These are phyloP conservation scores for Cryptosporidium xiaoi DNA, from an alignment of 169 alveolate genomes.

Conservation along the genomic window DNA sequence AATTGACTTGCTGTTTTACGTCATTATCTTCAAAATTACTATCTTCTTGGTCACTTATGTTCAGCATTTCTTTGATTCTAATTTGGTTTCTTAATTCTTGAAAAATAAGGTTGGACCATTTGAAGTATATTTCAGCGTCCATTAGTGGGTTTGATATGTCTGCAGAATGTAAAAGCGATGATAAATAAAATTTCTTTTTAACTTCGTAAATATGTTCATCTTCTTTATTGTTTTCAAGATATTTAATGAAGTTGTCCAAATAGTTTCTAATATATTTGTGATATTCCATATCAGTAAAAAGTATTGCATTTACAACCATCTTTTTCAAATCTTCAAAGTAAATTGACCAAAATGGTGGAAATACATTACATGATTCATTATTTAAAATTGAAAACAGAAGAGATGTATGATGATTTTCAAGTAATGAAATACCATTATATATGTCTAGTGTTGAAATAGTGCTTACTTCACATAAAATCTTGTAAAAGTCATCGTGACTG, in stretches of 20 bases:
- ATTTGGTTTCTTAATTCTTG: conserved; percentile 34
- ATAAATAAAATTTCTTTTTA: conserved; percentile 10
- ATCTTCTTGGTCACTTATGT: neutral
- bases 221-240: neutral
- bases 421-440: conserved; percentile 36
- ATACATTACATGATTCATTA: conserved; percentile 23
- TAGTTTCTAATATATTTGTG: conserved; percentile 11
- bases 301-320: conserved; percentile 38
- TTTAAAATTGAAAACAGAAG: conserved; percentile 34
- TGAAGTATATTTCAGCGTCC: conserved; percentile 21
- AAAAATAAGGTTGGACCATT: conserved; percentile 43
- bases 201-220: neutral
- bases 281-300: conserved; percentile 47
- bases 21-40: neutral
- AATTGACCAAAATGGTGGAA: conserved; percentile 39
- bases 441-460: conserved; percentile 15
- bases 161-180: conserved; percentile 28
- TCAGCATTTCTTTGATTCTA: conserved; percentile 8
- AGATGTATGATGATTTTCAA: conserved; percentile 66
- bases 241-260: neutral
- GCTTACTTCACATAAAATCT: neutral
- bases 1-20: neutral
- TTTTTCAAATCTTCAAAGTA: neutral
- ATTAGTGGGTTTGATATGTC: conserved; percentile 67
- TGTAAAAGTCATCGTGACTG: no score